These are phyloP conservation scores for Phoma herbarum DNA, from an alignment of 2,329 filamentous ascomycete species.

Conservation along the genomic window DNA sequence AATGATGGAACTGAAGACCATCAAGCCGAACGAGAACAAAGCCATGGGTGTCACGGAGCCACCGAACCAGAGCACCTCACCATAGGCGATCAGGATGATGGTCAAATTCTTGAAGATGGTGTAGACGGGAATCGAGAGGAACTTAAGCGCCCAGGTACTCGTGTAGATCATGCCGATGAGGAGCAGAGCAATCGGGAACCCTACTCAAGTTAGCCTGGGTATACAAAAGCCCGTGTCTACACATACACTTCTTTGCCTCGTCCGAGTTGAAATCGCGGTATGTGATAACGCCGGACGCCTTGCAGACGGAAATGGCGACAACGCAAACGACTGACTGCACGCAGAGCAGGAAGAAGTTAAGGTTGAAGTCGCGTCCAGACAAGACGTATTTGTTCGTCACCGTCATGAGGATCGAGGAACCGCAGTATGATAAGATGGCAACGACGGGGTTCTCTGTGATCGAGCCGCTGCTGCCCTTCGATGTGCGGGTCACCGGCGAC, in stretches of 20 bases:
- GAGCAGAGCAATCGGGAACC: slow-evolving; percentile 95
- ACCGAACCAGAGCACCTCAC: slow-evolving; percentile 98
- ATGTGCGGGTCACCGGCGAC: slow-evolving; percentile 60
- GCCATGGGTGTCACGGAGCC: slow-evolving; percentile 87
- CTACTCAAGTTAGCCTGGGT: slow-evolving; percentile 56
- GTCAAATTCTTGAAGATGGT: slow-evolving; percentile 99
- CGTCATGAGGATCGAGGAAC: slow-evolving; percentile 98
- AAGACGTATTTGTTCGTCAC: slow-evolving; percentile 99
- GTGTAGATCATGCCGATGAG: slow-evolving; percentile 99
- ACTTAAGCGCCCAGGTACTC: slow-evolving; percentile 93
- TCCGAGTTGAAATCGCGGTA: slow-evolving; percentile 85
- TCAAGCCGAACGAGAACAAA: slow-evolving; percentile 92
- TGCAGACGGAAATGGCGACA: slow-evolving; percentile 81
- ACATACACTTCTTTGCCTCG: slow-evolving; percentile 90
- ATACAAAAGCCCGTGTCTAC: not conserved
- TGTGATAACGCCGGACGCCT: slow-evolving; percentile 81
- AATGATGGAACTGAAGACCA: slow-evolving; percentile 93
- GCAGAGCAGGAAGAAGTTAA: slow-evolving; percentile 93
- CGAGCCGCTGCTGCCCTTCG: slow-evolving; percentile 30
- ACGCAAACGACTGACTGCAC: slow-evolving; percentile 93
- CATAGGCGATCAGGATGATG: slow-evolving; percentile 98
- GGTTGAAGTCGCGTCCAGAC: slow-evolving; percentile 88
- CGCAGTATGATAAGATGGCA: slow-evolving; percentile 89
- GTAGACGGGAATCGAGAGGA: slow-evolving; percentile 96
- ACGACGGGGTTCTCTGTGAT: slow-evolving; percentile 78